A percentile compares a stretch with the other conserved stretches of the same genome.
These are phyloP conservation scores for Candida adriatica DNA, from an alignment of 805 yeast species.

Conservation along the genomic window DNA sequence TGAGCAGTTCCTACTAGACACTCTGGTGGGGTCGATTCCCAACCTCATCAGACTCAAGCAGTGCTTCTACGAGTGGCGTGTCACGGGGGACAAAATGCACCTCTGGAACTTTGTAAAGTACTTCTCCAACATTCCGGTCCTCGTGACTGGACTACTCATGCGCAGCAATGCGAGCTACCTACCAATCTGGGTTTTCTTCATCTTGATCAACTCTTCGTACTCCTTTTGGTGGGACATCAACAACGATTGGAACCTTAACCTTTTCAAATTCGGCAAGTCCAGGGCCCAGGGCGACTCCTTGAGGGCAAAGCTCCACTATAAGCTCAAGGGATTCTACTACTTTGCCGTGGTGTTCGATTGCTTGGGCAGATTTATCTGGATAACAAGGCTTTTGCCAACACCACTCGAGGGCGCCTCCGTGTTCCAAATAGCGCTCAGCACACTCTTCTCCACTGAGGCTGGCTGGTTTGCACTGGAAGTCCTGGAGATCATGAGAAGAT, in stretches of 20 bases:
- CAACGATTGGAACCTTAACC: constrained; percentile 69
- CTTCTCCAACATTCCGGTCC: constrained; percentile 51
- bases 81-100: constrained; percentile 42
- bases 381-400: constrained; percentile 39
- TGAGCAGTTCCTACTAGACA: constrained; percentile 27
- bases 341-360: constrained; percentile 56
- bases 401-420: constrained; percentile 1
- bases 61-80: constrained; percentile 66
- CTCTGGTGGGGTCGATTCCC: constrained; percentile 45
- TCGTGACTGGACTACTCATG: constrained; percentile 29
- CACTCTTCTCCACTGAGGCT: constrained; percentile 30
- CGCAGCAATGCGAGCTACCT: constrained; percentile 12
- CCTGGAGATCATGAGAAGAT: constrained; percentile 75
- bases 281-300: constrained; percentile 1
- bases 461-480: constrained; percentile 65
- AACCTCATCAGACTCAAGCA: constrained; percentile 73
- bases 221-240: constrained; percentile 85
- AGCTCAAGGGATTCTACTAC: constrained; percentile 37
- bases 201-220: constrained; percentile 62
- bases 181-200: constrained; percentile 30
- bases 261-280: constrained; percentile 33
- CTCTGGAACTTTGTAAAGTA: constrained; percentile 73
- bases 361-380: constrained; percentile 69
- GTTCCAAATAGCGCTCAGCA: constrained; percentile 6
- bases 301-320: constrained; percentile 5